Base-by-base conservation (phyloP, 2,329 filamentous ascomycete genomes). In the Apiospora kogelbergensis region DNA sequence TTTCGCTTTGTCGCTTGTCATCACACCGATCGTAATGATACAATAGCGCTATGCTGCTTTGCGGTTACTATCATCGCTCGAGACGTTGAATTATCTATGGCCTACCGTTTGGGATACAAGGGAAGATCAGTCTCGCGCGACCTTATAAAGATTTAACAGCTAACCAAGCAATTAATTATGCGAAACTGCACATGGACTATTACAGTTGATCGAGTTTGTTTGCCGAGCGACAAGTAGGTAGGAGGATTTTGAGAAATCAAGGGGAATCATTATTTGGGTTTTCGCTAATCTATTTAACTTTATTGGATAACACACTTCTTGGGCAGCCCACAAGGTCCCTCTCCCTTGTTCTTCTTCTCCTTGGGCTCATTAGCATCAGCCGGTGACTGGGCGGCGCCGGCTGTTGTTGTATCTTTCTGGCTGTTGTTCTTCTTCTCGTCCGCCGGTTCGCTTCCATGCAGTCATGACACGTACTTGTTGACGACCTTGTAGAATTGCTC, bases 401-500 rank as follows among this genome's bases (percentile, higher is more conserved):
- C 45, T 67, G 33, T 67, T 69, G 74, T 63, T 72, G 72, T 69
- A 69, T 68, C 67, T 71, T 65, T 66, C 48, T 42, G 40, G 40
- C 17, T 42, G 40, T 41, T 41, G 40, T 41, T 41, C 40, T 45
- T 67, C 63, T 63, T 70, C 57, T 65, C 64, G 41, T 26, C 70
- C 42, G 75, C 75, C 66, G 73, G 69, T 66, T 75, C 74, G 69
- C 85, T 81, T 71, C 84, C 91, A 92, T 93, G 87, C 84, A 96
- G 91, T 97, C 93, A 97, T 71, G 88, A 86, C 37, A 41, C 57
- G 81, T 84, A 78, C 88, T 94, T 95, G 78, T 88, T 81, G 68
- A 97, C 88, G 70, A 88, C 84, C 81, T 92, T 83, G 83, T 93
- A 97, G 85, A 98, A 99, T 68, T 83, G 78, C 86, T 94, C 90